Base-by-base conservation (phyloP, 2,329 filamentous ascomycete species). In the Madurella mycetomatis region DNA sequence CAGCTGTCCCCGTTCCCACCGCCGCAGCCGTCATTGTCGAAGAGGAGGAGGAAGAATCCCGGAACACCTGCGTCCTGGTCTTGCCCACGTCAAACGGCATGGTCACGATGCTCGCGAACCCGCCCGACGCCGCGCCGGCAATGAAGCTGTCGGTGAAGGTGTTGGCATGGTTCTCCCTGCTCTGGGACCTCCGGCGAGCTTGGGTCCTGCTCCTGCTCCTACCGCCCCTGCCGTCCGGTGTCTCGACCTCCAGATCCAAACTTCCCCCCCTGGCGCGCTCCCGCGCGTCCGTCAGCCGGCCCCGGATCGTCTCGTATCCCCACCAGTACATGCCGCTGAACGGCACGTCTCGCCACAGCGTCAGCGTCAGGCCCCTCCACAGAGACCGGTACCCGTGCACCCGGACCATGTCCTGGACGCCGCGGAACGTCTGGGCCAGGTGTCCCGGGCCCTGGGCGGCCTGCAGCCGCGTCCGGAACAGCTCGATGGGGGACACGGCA, bases 271-370 rank as follows among this genome's bases (percentile, higher is more conserved):
- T 70, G 19, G 71, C 68, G 48, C 75, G 73, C 67, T 79, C 82
- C 60, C 91, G 84, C 47, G 83, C 72, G 62, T 92, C 85, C 1
- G 85, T 87, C 54, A 97, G 72, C 49, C 75, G 74, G 19, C 85
- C 83, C 50, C 91, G 84, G 52, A 92, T 85, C 16, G 82, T 84
- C 74, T 99, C 94, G 69, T 99, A 99, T 12, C 94, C 92, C 85
- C 88, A 95, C 94, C 94, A 99, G 75, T 99, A 99, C 43, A 99
- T 81, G 3, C 88, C 94, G 1, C 92, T 97, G 66, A 99, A 99
- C 0, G 94, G 94, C 0, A 97, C 94, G 67, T 99, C 94, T 60
- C 94, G 82, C 94, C 94, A 99, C 54, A 99, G 80, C 0, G 92
- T 97, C 64, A 99, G 75, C 0, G 87, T 91, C 52, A 99, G 73